These are phyloP conservation scores for Xerocomellus amylosporus DNA, from an alignment of 768 basidiomycete species.

Conservation along the genomic window DNA sequence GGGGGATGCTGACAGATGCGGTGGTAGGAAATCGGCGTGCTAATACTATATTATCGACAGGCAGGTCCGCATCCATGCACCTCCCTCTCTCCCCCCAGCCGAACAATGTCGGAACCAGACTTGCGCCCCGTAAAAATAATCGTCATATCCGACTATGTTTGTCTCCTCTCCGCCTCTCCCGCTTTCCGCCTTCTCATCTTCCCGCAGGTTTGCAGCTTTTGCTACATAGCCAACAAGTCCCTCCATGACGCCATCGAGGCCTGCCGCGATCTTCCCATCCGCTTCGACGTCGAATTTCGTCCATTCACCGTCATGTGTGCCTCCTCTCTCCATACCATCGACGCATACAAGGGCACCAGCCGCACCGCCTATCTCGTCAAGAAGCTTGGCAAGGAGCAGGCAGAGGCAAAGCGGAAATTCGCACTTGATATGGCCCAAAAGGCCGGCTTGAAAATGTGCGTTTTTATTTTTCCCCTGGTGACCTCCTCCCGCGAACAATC, in stretches of 20 bases:
- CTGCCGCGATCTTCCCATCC: conserved; percentile 31
- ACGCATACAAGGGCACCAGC: conserved; percentile 17
- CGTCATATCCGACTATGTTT: conserved; percentile 36
- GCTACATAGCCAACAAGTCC: conserved; percentile 39
- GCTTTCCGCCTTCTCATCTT: conserved; percentile 7
- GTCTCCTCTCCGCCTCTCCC: conserved; percentile 3
- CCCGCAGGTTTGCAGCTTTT: conserved; percentile 34
- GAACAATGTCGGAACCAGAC: conserved; percentile 20
- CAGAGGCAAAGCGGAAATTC: conserved; percentile 27
- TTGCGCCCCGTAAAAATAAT: conserved; percentile 30
- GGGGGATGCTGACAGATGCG: conserved; percentile 34
- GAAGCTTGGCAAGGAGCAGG: conserved; percentile 29
- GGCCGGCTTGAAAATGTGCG: conserved; percentile 29
- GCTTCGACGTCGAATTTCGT: conserved; percentile 37
- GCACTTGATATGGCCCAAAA: conserved; percentile 29
- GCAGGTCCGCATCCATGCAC: conserved; percentile 27
- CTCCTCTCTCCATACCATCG: conserved; percentile 16
- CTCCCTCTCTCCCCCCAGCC: not conserved
- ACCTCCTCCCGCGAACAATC: not conserved
- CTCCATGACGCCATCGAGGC: conserved; percentile 37
- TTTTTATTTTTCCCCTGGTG: not conserved
- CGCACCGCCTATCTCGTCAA: conserved; percentile 25
- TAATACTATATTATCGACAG: conserved; percentile 25
- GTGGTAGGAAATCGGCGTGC: conserved; percentile 22
- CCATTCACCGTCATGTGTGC: conserved; percentile 32